A percentile compares a stretch with the other conserved stretches of the same genome.
phyloP scores from a whole-genome alignment of 306 rosid species.

The Begonia masoniana region DNA sequence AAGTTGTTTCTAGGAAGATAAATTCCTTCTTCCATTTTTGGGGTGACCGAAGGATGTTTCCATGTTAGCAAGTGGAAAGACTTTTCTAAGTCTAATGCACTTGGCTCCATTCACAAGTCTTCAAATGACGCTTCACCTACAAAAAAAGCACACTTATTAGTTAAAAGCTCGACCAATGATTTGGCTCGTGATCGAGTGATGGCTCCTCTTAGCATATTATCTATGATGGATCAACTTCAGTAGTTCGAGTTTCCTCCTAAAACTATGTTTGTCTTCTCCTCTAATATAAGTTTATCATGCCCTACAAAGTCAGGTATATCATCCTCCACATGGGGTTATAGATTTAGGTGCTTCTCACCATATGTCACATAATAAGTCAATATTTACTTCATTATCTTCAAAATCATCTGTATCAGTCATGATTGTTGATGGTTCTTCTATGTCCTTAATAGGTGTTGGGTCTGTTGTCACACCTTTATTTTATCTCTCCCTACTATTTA shows the following conservation, averaged over 20 bases:
- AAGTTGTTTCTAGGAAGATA: too few relatives aligned
- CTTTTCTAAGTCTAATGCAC: too few relatives aligned
- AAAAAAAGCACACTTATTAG: too few relatives aligned
- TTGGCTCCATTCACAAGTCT: too few relatives aligned
- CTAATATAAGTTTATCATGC: neutral
- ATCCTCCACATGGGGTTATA: neutral
- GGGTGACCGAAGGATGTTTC: too few relatives aligned
- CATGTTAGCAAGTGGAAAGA: too few relatives aligned
- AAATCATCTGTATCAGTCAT: neutral
- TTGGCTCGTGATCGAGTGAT: too few relatives aligned
- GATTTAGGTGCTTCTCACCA: neutral
- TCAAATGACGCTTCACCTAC: too few relatives aligned
- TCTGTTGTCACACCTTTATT: neutral
- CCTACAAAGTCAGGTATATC: neutral
- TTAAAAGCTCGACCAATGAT: too few relatives aligned
- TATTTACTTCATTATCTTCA: neutral
- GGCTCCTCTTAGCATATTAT: too few relatives aligned
- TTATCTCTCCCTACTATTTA: neutral
- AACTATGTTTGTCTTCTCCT: neutral
- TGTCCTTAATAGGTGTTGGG: neutral
- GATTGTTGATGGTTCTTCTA: slow-evolving; percentile 1
- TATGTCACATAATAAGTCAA: neutral
- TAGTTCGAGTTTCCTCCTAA: neutral
- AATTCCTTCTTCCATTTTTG: too few relatives aligned
- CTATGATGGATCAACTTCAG: neutral